Base-by-base conservation (phyloP, 2,329 filamentous ascomycete genomes). In the Ophiostoma tasmaniense region DNA sequence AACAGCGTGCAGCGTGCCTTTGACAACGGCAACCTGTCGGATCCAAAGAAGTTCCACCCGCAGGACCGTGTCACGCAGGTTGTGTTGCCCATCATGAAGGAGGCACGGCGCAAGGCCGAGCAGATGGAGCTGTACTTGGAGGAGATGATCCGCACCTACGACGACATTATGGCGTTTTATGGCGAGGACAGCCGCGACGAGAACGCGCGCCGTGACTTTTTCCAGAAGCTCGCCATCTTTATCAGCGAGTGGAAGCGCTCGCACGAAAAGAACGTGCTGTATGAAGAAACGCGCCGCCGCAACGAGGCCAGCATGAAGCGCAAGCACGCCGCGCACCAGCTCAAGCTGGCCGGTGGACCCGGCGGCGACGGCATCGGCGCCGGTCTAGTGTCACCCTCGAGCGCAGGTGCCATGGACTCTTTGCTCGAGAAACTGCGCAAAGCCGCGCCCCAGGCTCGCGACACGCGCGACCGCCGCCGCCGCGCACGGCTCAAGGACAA, bases 41-140 rank as follows among this genome's bases (percentile, higher is more conserved):
- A 99, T 76, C 90, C 94, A 62, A 97, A 95, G 83, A 96, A 94
- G 75, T 99, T 99, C 84, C 95, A 99, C 76, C 94, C 95, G 22
- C 92, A 98, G 79, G 95, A 99, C 78, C 91, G 95, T 71, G 93
- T 98, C 61, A 90, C 90, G 72, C 91, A 96, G 79, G 85, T 98
- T 42, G 93, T 97, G 68, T 92, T 97, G 79, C 86, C 94, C 67
- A 89, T 86, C 73, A 98, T 99, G 94, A 98, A 97, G 81, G 95
- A 99, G 73, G 95, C 95, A 25, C 84, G 95, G 71, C 87, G 94
- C 75, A 99, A 98, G 82, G 93, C 95, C 2, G 94, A 97, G 78
- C 95, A 98, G 81, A 90, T 98, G 88, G 87, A 92, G 76, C 82
- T 98, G 28, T 97, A 96, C 78, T 82, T 98, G 64, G 93, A 97